These are phyloP conservation scores for Ophiocordyceps polyrhachis-furcata DNA, from an alignment of 2,329 filamentous ascomycete species.

Conservation along the genomic window DNA sequence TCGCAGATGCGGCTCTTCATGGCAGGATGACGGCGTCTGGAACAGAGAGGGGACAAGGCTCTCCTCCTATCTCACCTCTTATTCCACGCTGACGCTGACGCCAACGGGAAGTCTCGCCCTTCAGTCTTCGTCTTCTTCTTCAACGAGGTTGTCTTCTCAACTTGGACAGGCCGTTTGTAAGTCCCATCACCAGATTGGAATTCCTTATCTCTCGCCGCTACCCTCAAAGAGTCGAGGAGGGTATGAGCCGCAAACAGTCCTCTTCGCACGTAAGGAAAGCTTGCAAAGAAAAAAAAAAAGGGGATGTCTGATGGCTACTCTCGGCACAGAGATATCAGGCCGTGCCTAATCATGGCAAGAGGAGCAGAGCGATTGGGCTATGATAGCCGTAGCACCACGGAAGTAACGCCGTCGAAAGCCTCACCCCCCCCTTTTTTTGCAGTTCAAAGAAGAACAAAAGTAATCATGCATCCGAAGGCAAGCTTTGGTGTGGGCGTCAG, in stretches of 20 bases:
- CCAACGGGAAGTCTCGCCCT: too few relatives aligned
- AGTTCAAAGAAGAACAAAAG: too few relatives aligned
- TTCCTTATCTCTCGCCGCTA: not conserved
- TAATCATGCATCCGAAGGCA: not conserved
- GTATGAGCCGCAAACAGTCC: constrained; percentile 1
- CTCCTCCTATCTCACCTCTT: not conserved
- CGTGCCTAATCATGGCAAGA: not conserved
- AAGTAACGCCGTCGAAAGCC: not conserved
- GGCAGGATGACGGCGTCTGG: too few relatives aligned
- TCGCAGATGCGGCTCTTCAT: not conserved
- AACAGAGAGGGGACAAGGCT: too few relatives aligned
- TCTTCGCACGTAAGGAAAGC: not conserved
- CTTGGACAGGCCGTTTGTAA: too few relatives aligned
- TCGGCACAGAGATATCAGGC: not conserved
- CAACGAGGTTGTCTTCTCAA: too few relatives aligned
- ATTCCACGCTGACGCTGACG: too few relatives aligned
- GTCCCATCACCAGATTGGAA: too few relatives aligned
- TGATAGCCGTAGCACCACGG: not conserved
- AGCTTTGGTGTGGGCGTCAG: not conserved
- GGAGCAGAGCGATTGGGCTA: not conserved
- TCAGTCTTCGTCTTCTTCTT: too few relatives aligned
- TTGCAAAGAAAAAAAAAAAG: not conserved
- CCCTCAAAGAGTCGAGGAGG: not conserved
- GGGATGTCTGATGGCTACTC: not conserved
- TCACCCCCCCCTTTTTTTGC: not conserved